A percentile compares a stretch with the other conserved stretches of the same genome.
phyloP scores from a whole-genome alignment of 2,329 filamentous ascomycete genomes.

The Penicillium aurantiogriseum region DNA sequence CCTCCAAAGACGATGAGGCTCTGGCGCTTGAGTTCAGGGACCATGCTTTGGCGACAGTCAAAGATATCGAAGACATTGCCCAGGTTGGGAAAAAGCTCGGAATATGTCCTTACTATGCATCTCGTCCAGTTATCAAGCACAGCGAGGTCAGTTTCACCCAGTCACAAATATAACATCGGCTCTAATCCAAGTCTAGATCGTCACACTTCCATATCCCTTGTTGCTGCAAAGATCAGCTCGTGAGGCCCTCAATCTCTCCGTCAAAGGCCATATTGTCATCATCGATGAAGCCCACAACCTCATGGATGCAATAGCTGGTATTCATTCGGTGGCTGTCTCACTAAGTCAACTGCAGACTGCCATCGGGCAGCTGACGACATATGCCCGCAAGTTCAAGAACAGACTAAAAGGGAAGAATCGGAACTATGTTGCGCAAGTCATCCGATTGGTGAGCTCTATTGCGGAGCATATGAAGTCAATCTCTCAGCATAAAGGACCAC shows the following conservation, averaged over 20 bases:
- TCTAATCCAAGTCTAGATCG: conserved; percentile 54
- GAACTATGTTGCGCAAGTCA: conserved; percentile 84
- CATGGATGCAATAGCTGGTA: conserved; percentile 88
- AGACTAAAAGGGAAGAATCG: conserved; percentile 86
- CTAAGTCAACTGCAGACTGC: conserved; percentile 71
- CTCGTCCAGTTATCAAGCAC: conserved; percentile 73
- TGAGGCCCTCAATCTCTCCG: conserved; percentile 79
- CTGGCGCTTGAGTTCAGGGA: conserved; percentile 81
- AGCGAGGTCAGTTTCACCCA: conserved; percentile 58
- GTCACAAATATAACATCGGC: not conserved
- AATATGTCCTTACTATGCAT: conserved; percentile 96
- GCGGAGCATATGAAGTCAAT: conserved; percentile 64
- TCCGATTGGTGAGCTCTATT: conserved; percentile 78
- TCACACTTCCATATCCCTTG: conserved; percentile 89
- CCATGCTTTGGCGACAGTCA: conserved; percentile 75
- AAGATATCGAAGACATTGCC: conserved; percentile 90
- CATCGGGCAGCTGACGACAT: conserved; percentile 72
- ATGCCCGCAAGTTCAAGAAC: conserved; percentile 84
- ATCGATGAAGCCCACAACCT: conserved; percentile 98
- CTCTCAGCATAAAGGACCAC: conserved; percentile 37
- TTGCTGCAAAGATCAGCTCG: conserved; percentile 82
- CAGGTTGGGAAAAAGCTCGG: conserved; percentile 72
- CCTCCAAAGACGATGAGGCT: conserved; percentile 70
- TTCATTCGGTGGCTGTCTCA: conserved; percentile 76
- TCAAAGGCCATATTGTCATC: conserved; percentile 88